A percentile compares a stretch with the other conserved stretches of the same genome.
Evolutionary conservation across 768 basidiomycete species (phyloP).

Genomic region (Pleurotus sapidus): DNA sequence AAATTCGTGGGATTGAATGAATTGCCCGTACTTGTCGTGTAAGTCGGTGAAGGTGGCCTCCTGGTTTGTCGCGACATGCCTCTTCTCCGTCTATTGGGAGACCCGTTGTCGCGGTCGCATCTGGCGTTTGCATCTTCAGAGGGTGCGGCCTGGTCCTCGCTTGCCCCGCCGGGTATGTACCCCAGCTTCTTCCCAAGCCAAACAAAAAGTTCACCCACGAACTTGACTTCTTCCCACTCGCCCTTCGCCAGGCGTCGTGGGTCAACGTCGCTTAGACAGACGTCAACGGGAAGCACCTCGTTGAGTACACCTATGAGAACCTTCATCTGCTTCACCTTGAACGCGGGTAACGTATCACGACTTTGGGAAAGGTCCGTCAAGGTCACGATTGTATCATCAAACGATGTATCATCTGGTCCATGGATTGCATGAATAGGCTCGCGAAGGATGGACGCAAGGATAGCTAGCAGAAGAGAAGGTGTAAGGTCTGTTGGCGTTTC

Average conservation of each 20-base stretch:
- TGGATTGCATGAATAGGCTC: conserved; percentile 47
- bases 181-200: conserved; percentile 58
- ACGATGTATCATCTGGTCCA: not conserved
- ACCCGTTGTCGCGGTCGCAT: not conserved
- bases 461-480: conserved; percentile 65
- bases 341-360: conserved; percentile 18
- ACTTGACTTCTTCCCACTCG: conserved; percentile 63
- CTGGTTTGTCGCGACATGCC: not conserved
- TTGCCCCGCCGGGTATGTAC: conserved; percentile 18
- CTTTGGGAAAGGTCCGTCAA: not conserved
- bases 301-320: conserved; percentile 70
- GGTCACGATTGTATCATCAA: conserved; percentile 1
- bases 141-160: not conserved
- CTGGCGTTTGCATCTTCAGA: too few species aligned
- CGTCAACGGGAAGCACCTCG: conserved; percentile 56
- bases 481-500: conserved; percentile 61
- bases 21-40: not conserved
- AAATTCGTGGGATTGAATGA: conserved; percentile 3
- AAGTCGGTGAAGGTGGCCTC: not conserved
- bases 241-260: conserved; percentile 63
- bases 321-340: conserved; percentile 64
- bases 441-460: conserved; percentile 61
- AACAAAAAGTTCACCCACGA: conserved; percentile 64
- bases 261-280: conserved; percentile 66
- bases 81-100: not conserved